Evolutionary conservation across 176 grass and related monocot species (phyloP).

Genomic region (Musa schizocarpa): DNA sequence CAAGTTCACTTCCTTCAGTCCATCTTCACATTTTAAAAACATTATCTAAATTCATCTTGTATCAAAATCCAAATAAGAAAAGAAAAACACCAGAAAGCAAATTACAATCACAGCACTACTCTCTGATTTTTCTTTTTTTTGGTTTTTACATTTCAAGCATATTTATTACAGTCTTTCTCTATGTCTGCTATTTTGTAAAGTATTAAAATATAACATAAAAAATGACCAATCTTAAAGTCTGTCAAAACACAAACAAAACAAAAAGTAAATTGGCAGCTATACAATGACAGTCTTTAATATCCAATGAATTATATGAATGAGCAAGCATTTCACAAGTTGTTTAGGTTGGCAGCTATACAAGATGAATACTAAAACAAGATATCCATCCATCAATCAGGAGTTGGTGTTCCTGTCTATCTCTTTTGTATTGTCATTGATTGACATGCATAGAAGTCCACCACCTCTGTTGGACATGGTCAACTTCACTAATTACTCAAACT

Average conservation of each 20-base stretch:
- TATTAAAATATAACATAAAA: too few species aligned
- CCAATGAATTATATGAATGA: too few species aligned
- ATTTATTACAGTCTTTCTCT: too few species aligned
- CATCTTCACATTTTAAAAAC: not conserved
- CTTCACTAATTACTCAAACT: not conserved
- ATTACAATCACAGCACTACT: not conserved
- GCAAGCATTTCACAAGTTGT: too few species aligned
- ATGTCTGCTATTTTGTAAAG: not conserved
- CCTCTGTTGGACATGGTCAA: not conserved
- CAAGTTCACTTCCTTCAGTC: not conserved
- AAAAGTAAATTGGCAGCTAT: too few species aligned
- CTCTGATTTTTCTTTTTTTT: too few species aligned
- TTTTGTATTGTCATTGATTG: not conserved
- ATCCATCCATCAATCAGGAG: not conserved
- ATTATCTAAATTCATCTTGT: too few species aligned
- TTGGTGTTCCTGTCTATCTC: not conserved
- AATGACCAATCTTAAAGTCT: too few species aligned
- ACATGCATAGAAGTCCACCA: not conserved
- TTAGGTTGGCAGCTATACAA: not conserved
- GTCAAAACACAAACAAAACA: not conserved
- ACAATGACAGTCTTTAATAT: not conserved
- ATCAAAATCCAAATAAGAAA: too few species aligned
- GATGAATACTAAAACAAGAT: not conserved
- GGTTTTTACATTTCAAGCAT: too few species aligned
- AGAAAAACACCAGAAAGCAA: not conserved